Evolutionary conservation across 1,284 basidiomycete genomes (phyloP).

Genomic region (Heterobasidion irregulare): DNA sequence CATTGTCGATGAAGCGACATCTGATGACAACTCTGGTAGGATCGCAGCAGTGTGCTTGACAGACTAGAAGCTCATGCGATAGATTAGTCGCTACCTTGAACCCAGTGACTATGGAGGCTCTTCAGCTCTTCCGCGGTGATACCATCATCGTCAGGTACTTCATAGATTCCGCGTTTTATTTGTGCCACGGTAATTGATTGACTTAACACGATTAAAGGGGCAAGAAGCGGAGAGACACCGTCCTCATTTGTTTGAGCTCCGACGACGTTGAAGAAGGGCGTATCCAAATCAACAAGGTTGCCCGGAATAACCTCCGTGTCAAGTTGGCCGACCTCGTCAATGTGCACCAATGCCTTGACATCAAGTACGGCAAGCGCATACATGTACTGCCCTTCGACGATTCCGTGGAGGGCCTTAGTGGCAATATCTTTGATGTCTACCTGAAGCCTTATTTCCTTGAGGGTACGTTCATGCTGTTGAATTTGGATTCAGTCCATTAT

Average conservation of each 20-base stretch:
- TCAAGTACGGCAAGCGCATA: slow-evolving; percentile 98
- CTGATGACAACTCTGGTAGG: slow-evolving; percentile 88
- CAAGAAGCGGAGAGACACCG: slow-evolving; percentile 93
- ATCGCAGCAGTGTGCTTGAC: background rate
- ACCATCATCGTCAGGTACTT: slow-evolving; percentile 84
- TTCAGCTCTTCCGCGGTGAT: slow-evolving; percentile 93
- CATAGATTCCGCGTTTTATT: background rate
- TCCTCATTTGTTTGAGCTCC: slow-evolving; percentile 91
- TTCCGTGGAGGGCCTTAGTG: slow-evolving; percentile 94
- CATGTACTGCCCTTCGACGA: slow-evolving; percentile 98
- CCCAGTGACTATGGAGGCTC: slow-evolving; percentile 93
- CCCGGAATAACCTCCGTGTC: slow-evolving; percentile 95
- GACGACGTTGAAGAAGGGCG: slow-evolving; percentile 97
- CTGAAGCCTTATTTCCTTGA: slow-evolving; percentile 99
- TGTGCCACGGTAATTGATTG: slow-evolving; percentile 4
- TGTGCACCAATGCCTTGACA: slow-evolving; percentile 94
- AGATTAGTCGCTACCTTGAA: slow-evolving; percentile 81
- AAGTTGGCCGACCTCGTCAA: slow-evolving; percentile 96
- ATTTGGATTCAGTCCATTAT: background rate
- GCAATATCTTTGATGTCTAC: slow-evolving; percentile 98
- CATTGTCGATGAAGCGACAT: slow-evolving; percentile 85
- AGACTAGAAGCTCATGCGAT: background rate
- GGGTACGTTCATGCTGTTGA: slow-evolving; percentile 33
- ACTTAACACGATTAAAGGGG: slow-evolving; percentile 41
- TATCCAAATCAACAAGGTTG: slow-evolving; percentile 98